phyloP scores from a whole-genome alignment of 179 eudicot genomes.

The Silene noctiflora region DNA sequence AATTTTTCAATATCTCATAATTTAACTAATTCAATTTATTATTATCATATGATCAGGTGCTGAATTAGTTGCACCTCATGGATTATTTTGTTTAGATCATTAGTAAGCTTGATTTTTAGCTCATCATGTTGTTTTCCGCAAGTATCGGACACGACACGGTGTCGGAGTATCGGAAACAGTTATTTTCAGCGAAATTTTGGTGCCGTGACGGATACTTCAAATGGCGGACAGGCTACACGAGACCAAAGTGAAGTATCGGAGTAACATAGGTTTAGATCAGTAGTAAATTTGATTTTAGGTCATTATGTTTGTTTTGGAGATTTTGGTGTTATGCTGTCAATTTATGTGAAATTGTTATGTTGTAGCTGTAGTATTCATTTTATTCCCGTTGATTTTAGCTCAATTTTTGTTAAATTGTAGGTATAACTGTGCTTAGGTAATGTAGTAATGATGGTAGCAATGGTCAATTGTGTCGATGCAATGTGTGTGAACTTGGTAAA shows the following conservation, averaged over 20 bases:
- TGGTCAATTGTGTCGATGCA: background rate
- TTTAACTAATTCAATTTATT: background rate
- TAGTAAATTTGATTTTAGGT: slow-evolving; percentile 2
- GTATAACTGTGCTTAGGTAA: too few relatives aligned
- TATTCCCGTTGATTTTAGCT: background rate
- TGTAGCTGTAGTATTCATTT: background rate
- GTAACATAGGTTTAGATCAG: background rate
- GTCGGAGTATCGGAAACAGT: too few relatives aligned
- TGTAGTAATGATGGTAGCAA: background rate
- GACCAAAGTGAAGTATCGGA: too few relatives aligned
- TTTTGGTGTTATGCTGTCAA: background rate
- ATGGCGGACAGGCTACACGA: too few relatives aligned
- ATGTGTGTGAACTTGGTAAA: background rate
- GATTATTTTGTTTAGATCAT: background rate
- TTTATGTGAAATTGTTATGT: background rate
- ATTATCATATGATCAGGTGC: background rate
- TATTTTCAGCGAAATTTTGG: too few relatives aligned
- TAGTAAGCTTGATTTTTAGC: background rate
- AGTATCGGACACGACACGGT: too few relatives aligned
- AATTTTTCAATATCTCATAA: slow-evolving; percentile 5
- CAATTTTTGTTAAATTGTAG: too few relatives aligned
- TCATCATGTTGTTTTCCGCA: too few relatives aligned
- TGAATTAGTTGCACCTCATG: background rate
- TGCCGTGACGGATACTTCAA: too few relatives aligned
- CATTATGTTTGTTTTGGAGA: background rate